Evolutionary conservation across 163 green algal genomes (phyloP).

Genomic region (Prototheca stagnorum): DNA sequence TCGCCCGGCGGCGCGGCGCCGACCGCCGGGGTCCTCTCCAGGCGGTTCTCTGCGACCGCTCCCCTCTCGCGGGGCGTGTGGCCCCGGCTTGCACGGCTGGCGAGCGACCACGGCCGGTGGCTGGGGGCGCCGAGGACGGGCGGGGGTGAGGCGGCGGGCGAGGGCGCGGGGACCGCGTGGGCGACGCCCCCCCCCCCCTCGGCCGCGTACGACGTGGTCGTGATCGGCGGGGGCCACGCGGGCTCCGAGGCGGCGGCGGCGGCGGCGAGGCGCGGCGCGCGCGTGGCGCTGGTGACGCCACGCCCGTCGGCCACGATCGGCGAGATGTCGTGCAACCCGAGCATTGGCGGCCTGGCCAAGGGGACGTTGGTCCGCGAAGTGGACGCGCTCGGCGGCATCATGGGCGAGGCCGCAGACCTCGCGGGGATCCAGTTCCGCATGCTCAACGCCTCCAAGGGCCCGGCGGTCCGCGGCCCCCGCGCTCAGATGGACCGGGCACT

Average conservation of each 20-base stretch:
- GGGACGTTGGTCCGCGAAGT: constrained; percentile 50
- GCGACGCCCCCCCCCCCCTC: neutral
- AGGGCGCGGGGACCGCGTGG: too few relatives aligned
- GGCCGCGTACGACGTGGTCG: constrained; percentile 4
- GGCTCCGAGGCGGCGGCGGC: constrained; percentile 43
- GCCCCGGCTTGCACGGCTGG: too few relatives aligned
- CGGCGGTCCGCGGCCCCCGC: constrained; percentile 38
- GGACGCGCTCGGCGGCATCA: constrained; percentile 49
- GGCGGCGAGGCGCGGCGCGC: constrained; percentile 28
- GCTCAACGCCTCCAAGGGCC: constrained; percentile 47
- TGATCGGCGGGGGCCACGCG: constrained; percentile 19
- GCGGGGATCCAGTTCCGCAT: constrained; percentile 52
- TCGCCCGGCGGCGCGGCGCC: too few relatives aligned
- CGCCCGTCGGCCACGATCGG: constrained; percentile 28
- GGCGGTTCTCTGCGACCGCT: too few relatives aligned
- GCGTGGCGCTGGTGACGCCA: constrained; percentile 36
- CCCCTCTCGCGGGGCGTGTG: too few relatives aligned
- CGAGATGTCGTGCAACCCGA: constrained; percentile 60
- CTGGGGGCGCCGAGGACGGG: too few relatives aligned
- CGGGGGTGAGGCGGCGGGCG: too few relatives aligned
- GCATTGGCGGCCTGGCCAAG: constrained; percentile 53
- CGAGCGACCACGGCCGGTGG: too few relatives aligned
- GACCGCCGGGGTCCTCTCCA: too few relatives aligned
- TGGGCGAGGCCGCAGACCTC: constrained; percentile 34
- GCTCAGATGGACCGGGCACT: constrained; percentile 46